phyloP scores from a whole-genome alignment of 495 filamentous ascomycete species.

The Physcia stellaris region DNA sequence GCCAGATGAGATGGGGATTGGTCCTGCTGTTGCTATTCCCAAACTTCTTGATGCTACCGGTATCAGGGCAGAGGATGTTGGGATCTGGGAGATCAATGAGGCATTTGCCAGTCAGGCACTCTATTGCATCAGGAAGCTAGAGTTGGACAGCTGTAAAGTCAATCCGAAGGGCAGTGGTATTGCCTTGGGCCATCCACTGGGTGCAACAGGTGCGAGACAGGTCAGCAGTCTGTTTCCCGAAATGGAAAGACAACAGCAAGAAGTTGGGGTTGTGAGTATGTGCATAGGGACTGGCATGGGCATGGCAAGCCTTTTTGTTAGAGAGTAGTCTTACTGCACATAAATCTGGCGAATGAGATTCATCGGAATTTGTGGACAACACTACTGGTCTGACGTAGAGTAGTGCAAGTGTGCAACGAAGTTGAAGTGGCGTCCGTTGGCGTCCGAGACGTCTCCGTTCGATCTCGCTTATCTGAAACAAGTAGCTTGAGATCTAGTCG shows the following conservation, averaged over 20 bases:
- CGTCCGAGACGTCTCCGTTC: too few relatives aligned
- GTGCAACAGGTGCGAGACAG: conserved; percentile 88
- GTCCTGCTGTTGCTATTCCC: conserved; percentile 92
- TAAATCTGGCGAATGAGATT: too few relatives aligned
- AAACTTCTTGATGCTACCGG: conserved; percentile 76
- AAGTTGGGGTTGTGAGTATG: conserved; percentile 89
- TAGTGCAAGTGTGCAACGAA: too few relatives aligned
- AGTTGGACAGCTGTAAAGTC: conserved; percentile 43
- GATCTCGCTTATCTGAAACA: too few relatives aligned
- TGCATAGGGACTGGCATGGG: conserved; percentile 96
- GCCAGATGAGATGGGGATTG: conserved; percentile 89
- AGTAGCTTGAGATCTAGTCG: too few relatives aligned
- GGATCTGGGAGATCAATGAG: conserved; percentile 99
- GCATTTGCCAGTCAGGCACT: conserved; percentile 92
- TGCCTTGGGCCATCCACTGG: conserved; percentile 95
- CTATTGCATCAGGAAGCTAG: conserved; percentile 87
- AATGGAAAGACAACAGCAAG: conserved; percentile 63
- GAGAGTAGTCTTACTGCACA: too few relatives aligned
- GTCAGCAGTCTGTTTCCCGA: conserved; percentile 84
- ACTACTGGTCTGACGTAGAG: too few relatives aligned
- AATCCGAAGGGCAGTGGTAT: conserved; percentile 98
- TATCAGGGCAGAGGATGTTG: conserved; percentile 79
- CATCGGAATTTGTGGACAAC: too few relatives aligned
- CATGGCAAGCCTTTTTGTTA: conserved; percentile 90
- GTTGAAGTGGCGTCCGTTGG: too few relatives aligned